Conservation (phyloP, 352 stramenopile genomes). For the Phytopythium chamaehyphon region DNA sequence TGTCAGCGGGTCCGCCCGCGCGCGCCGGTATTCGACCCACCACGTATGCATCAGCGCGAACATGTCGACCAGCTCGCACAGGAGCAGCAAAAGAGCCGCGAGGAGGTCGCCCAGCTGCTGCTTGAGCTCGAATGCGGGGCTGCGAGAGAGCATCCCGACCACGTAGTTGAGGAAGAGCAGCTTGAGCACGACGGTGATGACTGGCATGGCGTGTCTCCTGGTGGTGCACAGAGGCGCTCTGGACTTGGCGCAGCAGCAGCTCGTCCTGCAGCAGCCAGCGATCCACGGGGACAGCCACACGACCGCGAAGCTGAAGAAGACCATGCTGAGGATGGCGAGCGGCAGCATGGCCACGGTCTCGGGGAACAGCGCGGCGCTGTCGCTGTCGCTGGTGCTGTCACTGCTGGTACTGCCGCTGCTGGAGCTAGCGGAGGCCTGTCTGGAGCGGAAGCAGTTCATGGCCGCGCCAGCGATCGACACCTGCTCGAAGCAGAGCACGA, state of each 20-base stretch:
- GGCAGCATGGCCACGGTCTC: constrained; percentile 17
- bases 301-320: constrained; percentile 16
- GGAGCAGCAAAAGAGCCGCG: constrained; percentile 24
- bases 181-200: constrained; percentile 25
- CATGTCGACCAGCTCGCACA: constrained; percentile 22
- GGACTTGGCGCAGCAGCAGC: constrained; percentile 11
- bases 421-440: not conserved
- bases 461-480: constrained; percentile 24
- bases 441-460: constrained; percentile 28
- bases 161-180: constrained; percentile 20
- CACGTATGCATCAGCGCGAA: constrained; percentile 21
- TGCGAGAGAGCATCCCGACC: constrained; percentile 13
- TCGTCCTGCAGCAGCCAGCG: constrained; percentile 12
- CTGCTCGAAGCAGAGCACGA: constrained; percentile 30
- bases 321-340: constrained; percentile 21
- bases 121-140: constrained; percentile 16
- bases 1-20: constrained; percentile 2
- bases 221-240: constrained; percentile 12
- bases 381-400: constrained; percentile 6
- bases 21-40: constrained; percentile 9
- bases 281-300: constrained; percentile 24
- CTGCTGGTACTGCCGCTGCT: not conserved
- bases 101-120: constrained; percentile 18
- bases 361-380: constrained; percentile 13
- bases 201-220: constrained; percentile 14